Conservation (phyloP, 305 asterid species). For the Fraxinus angustifolia region DNA sequence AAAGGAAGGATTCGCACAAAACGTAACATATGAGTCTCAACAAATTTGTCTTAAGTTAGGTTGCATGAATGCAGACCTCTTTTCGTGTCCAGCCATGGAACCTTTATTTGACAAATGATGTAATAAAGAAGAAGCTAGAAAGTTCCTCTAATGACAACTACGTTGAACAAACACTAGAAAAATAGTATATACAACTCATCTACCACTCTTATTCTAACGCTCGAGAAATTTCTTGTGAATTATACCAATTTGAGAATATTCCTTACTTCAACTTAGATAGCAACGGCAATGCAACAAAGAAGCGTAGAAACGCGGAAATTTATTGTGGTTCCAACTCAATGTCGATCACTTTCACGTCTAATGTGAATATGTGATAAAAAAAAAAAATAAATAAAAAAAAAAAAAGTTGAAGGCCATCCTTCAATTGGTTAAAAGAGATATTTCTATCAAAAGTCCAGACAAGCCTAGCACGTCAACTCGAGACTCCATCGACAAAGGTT, state of each 20-base stretch:
- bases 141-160: background rate
- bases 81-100: background rate
- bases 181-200: background rate
- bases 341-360: background rate
- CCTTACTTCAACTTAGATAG: background rate
- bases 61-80: constrained; percentile 5
- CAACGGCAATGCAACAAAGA: background rate
- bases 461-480: background rate
- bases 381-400: too few relatives aligned
- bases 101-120: constrained; percentile 1
- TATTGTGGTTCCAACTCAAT: background rate
- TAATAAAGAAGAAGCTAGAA: background rate
- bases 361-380: too few relatives aligned
- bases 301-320: background rate
- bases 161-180: background rate
- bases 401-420: background rate
- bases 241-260: background rate
- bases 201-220: background rate
- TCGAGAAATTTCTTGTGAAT: background rate
- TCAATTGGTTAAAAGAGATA: background rate
- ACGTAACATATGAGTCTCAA: background rate
- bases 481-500: background rate
- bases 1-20: background rate
- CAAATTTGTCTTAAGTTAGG: constrained; percentile 19
- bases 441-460: background rate